Base-by-base conservation (phyloP, 2,329 filamentous ascomycete species). In the Lecanosticta acicola region DNA sequence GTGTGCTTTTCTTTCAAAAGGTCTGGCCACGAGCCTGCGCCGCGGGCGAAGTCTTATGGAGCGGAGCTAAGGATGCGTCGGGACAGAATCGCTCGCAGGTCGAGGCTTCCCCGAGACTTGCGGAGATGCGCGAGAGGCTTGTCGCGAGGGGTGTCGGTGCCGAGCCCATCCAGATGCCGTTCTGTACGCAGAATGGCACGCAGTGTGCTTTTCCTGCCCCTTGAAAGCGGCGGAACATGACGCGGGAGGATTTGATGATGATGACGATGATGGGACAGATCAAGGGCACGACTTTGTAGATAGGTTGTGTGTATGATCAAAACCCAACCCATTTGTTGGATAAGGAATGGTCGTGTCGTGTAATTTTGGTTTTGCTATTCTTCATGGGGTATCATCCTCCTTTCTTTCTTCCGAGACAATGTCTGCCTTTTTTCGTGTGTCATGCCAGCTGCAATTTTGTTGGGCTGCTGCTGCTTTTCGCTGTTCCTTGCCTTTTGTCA, bases 1-100 rank as follows among this genome's bases (percentile, higher is more conserved):
- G 8, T 24, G 20, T 11, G 21, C 10, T 17, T n/a, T n/a, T n/a
- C n/a, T n/a, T n/a, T n/a, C n/a, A n/a, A n/a, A n/a, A 57, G 54
- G 50, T 91, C 7, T 94, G 87, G 88, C 87, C 88, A 5, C 76
- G 88, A 4, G 80, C 79, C 1, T 78, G 77, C 41, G 87, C 85
- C 0, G 85, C 83, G 0, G 85, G 78, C 19, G 88, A 94, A 69
- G 80, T 90, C 1, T 73, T 91, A 38, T 94, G 88, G 88, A 85
- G 80, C 33, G 87, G 87, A 18, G 70, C 74, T 2, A 76, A 77
- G 48, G 85, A 90, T 60, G 47, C 53, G 7, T 64, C 72, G 13
- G 85, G 85, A 1, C 68, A 77, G 61, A 88, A 88, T 66, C 72
- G 87, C 42, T 85, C 79, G 51, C 83, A 87, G 69, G 70, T 85